Conservation (phyloP, 805 yeast genomes). For the Candida namnaoensis region DNA sequence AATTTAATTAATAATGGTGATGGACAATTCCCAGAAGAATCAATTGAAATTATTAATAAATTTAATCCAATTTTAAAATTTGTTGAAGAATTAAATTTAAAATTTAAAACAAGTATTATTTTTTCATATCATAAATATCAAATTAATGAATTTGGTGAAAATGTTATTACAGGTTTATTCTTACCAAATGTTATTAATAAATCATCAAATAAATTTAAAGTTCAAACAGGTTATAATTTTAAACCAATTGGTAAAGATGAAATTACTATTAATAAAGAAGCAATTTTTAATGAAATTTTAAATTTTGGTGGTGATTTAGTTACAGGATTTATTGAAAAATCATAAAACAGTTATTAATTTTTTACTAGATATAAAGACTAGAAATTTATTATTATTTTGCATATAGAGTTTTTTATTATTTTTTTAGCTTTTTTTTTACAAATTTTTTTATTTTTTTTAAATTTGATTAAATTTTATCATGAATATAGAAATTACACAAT, state of each 20-base stretch:
- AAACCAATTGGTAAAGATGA: conserved; percentile 47
- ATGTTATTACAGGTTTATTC: conserved; percentile 74
- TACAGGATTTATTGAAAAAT: conserved; percentile 25
- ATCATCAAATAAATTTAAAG: conserved; percentile 48
- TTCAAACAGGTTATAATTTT: conserved; percentile 66
- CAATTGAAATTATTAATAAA: conserved; percentile 29
- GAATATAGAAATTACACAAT: too few species aligned
- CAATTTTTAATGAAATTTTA: conserved; percentile 65
- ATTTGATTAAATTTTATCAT: too few species aligned
- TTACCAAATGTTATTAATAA: conserved; percentile 42
- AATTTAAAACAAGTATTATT: conserved; percentile 59
- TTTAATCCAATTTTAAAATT: conserved; percentile 57
- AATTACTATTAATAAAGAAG: conserved; percentile 59
- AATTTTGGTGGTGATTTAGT: conserved; percentile 62
- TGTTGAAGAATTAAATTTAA: conserved; percentile 49
- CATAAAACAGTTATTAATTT: conserved; percentile 1
- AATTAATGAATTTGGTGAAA: conserved; percentile 46
- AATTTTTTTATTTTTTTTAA: too few species aligned
- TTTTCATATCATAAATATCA: conserved; percentile 54
- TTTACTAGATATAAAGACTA: too few species aligned
- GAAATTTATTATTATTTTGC: too few species aligned
- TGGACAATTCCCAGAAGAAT: conserved; percentile 19
- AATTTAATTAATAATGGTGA: conserved; percentile 34
- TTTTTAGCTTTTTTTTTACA: too few species aligned
- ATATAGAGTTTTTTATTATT: too few species aligned